Base-by-base conservation (phyloP, 768 basidiomycete genomes). In the Boletus rufocinnamomeus region DNA sequence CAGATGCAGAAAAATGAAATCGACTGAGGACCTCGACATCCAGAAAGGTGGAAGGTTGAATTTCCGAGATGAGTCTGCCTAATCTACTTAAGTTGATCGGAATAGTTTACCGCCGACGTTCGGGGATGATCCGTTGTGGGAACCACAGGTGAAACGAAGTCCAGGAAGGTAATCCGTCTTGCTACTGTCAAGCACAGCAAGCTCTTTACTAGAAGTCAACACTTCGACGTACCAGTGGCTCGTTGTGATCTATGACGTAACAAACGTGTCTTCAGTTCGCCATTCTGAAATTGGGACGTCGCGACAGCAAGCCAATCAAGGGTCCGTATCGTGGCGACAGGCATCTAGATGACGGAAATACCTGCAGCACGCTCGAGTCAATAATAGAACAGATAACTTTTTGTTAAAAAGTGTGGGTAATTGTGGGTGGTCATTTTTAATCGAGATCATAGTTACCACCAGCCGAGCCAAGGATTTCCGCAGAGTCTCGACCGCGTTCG, bases 111-210 rank as follows among this genome's bases (percentile, higher is more conserved):
- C 19, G 17, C 8, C 25, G 37, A 9, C 45, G 28, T 43, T 41
- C 66, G 59, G 65, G 65, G 59, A 64, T 40, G 53, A 6, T 11
- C 6, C 1, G 16, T 2, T 17, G 27, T 62, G 66, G 19, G 57
- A 57, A 52, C 35, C 11, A 16, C 11, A 23, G 28, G 17, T 8
- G 27, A 51, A 53, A 56, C 52, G 48, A 43, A 19, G 14, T 27
- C 21, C 41, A 28, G 48, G 9, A 44, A 25, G 21, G 37, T 3
- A 25, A 45, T 25, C 10, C 14, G 0, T 17, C 11, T 43, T 37
- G n/a, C n/a, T 19, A 23, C 10, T 49, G 34, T 21, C n/a, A n/a
- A 41, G 19, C n/a, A 16, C 48, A 17, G 13, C 27, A 50, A 46
- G 11, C 27, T 32, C 21, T 38, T 14, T 27, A 21, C 21, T 11